These are phyloP conservation scores for Salvia miltiorrhiza DNA, from an alignment of 257 asterid genomes.

Conservation along the genomic window DNA sequence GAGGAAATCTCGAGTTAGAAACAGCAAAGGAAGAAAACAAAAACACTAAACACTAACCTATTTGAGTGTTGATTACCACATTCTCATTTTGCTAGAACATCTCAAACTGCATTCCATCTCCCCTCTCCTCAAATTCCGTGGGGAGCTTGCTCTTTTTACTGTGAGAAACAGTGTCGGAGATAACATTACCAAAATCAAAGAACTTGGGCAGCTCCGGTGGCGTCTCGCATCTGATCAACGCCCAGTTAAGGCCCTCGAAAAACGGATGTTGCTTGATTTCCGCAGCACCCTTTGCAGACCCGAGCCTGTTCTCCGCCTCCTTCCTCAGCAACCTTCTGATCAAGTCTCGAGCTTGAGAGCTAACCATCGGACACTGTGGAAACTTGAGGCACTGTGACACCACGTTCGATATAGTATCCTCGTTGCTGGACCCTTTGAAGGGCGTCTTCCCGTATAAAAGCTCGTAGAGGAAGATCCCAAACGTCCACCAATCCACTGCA, in stretches of 20 bases:
- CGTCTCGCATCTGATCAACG: slow-evolving; percentile 60
- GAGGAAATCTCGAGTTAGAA: background rate
- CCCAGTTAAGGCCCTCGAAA: slow-evolving; percentile 82
- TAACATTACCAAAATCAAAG: slow-evolving; percentile 37
- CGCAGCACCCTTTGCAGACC: slow-evolving; percentile 67
- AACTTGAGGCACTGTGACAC: slow-evolving; percentile 60
- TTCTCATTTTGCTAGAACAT: slow-evolving; percentile 39
- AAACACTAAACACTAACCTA: slow-evolving; percentile 4
- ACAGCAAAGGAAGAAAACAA: background rate
- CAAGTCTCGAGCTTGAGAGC: slow-evolving; percentile 63
- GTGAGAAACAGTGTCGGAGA: slow-evolving; percentile 9
- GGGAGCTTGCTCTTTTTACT: slow-evolving; percentile 18
- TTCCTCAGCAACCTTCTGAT: slow-evolving; percentile 56
- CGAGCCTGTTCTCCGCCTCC: slow-evolving; percentile 72
- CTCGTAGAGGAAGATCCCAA: slow-evolving; percentile 71
- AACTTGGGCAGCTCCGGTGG: slow-evolving; percentile 74
- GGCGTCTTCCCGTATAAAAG: slow-evolving; percentile 80
- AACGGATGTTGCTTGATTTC: slow-evolving; percentile 80
- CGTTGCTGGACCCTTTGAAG: slow-evolving; percentile 60
- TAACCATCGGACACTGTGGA: slow-evolving; percentile 55
- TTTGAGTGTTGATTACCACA: slow-evolving; percentile 5
- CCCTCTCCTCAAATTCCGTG: slow-evolving; percentile 21
- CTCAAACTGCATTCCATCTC: slow-evolving; percentile 38
- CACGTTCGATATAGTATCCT: slow-evolving; percentile 72
- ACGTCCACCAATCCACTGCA: slow-evolving; percentile 94